Evolutionary conservation across 257 asterid genomes (phyloP).

Genomic region (Salvia splendens): DNA sequence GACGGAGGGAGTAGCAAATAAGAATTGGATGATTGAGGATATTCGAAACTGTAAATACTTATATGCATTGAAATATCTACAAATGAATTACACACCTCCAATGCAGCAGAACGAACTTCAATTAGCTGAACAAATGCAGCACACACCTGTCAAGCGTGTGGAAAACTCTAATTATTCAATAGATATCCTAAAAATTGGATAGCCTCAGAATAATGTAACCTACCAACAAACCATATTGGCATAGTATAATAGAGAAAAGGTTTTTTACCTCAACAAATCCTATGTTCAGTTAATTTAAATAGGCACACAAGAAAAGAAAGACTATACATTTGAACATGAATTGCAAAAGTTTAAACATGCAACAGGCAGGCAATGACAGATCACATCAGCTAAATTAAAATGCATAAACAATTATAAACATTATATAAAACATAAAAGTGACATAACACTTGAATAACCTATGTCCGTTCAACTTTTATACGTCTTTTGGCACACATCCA

Average conservation of each 20-base stretch:
- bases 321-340: neutral
- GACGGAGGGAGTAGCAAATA: no score
- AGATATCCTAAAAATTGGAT: slow-evolving; percentile 1
- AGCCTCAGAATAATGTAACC: slow-evolving; percentile 4
- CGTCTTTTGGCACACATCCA: slow-evolving; percentile 1
- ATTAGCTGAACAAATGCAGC: slow-evolving; percentile 93
- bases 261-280: slow-evolving; percentile 4
- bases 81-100: slow-evolving; percentile 67
- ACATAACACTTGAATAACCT: neutral
- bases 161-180: slow-evolving; percentile 21
- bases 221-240: neutral
- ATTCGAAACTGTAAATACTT: neutral
- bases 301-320: neutral
- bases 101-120: slow-evolving; percentile 74
- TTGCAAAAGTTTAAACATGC: neutral
- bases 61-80: slow-evolving; percentile 19
- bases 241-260: neutral
- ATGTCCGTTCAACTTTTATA: neutral
- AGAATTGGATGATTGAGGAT: neutral
- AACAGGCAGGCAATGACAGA: slow-evolving; percentile 21
- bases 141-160: slow-evolving; percentile 66
- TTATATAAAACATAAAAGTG: slow-evolving; percentile 16
- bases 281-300: neutral
- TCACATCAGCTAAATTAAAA: slow-evolving; percentile 9
- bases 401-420: slow-evolving; percentile 5